Conservation (phyloP, 2,329 filamentous ascomycete species). For the Claviceps quebecensis region DNA sequence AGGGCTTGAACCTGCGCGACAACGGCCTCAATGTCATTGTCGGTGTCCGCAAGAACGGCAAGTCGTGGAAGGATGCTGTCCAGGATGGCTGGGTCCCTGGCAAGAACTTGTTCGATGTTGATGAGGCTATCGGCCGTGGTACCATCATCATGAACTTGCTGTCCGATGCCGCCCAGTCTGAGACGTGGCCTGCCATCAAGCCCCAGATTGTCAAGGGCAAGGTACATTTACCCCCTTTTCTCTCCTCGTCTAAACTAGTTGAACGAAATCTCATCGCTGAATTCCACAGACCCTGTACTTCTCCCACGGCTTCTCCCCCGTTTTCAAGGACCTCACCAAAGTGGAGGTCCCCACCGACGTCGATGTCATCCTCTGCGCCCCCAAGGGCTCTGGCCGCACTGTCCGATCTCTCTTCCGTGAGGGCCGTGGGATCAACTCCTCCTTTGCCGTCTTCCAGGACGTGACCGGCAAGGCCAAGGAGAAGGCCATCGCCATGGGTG, state of each 20-base stretch:
- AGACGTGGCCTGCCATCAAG: conserved; percentile 98
- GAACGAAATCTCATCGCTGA: background rate
- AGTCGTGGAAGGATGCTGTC: conserved; percentile 94
- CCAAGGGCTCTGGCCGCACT: conserved; percentile 97
- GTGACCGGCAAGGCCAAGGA: conserved; percentile 96
- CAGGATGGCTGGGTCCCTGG: conserved; percentile 97
- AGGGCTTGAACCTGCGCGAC: conserved; percentile 98
- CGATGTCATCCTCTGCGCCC: conserved; percentile 97
- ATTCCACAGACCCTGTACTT: conserved; percentile 82
- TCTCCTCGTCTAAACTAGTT: background rate
- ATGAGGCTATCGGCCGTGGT: conserved; percentile 85
- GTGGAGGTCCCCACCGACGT: conserved; percentile 92
- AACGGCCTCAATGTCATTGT: conserved; percentile 99
- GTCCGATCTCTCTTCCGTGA: conserved; percentile 98
- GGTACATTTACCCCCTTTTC: conserved; percentile 35
- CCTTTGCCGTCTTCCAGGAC: conserved; percentile 95
- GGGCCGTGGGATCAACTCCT: conserved; percentile 99
- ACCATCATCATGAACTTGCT: conserved; percentile 99
- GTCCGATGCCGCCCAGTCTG: conserved; percentile 90
- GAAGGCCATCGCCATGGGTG: conserved; percentile 92
- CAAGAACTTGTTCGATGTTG: conserved; percentile 97
- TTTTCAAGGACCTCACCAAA: conserved; percentile 99
- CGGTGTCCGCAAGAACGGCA: conserved; percentile 94
- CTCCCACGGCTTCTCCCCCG: conserved; percentile 99
- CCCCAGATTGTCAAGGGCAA: conserved; percentile 97